Evolutionary conservation across 805 yeast genomes (phyloP).

Genomic region (Metschnikowia cubensis): DNA sequence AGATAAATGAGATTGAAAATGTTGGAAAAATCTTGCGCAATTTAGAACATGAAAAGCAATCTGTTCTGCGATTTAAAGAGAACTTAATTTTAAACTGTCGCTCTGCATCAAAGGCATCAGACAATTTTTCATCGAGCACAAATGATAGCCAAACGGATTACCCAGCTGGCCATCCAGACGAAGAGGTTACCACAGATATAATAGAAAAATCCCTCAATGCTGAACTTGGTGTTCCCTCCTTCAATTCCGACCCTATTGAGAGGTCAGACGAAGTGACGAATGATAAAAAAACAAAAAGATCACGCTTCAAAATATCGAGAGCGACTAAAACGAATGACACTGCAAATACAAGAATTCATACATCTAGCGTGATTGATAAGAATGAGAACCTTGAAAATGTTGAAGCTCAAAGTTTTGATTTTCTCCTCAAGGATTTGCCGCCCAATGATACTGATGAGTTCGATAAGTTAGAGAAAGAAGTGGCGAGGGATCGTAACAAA

Average conservation of each 20-base stretch:
- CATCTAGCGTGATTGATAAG: not conserved
- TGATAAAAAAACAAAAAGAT: not conserved
- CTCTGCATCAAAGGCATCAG: not conserved
- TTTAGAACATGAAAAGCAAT: slow-evolving; percentile 19
- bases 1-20: slow-evolving; percentile 59
- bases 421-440: not conserved
- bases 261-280: not conserved
- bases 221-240: no score
- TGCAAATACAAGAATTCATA: not conserved
- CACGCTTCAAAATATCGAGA: not conserved
- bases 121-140: not conserved
- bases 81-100: slow-evolving; percentile 9
- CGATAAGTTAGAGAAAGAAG: not conserved
- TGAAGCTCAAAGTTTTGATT: not conserved
- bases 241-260: not conserved
- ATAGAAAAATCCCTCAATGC: not conserved
- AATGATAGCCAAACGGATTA: not conserved
- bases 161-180: not conserved
- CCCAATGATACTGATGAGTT: not conserved
- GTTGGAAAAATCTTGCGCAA: slow-evolving; percentile 45
- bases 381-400: not conserved
- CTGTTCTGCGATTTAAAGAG: slow-evolving; percentile 20
- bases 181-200: slow-evolving; percentile 4
- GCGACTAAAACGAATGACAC: not conserved
- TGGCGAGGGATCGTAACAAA: not conserved